Percentiles rank a stretch among this genome's conserved stretches.
Evolutionary conservation across 148 eudicot species (phyloP).

Genomic region (Fagopyrum homotropicum): DNA sequence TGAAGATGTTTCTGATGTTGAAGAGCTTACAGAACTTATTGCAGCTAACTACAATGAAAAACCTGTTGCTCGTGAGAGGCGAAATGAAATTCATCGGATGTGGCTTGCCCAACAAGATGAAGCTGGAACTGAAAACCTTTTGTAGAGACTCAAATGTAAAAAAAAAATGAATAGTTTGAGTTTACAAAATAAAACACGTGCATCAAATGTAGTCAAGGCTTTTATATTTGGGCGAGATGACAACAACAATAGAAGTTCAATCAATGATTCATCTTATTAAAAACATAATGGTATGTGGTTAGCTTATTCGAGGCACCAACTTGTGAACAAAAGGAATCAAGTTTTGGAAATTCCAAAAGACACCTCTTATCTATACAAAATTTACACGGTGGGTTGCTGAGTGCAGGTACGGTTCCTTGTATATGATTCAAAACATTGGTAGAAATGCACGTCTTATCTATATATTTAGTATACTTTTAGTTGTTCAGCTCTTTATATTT

Average conservation of each 20-base stretch:
- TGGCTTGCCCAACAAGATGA: conserved; percentile 97
- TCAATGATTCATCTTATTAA: conserved; percentile 9
- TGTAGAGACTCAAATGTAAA: conserved; percentile 46
- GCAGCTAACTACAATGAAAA: conserved; percentile 62
- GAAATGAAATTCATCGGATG: conserved; percentile 75
- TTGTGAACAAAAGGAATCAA: not conserved
- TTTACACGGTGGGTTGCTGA: conserved; percentile 16
- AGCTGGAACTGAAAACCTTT: conserved; percentile 27
- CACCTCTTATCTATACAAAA: not conserved
- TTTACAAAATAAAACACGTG: conserved; percentile 28
- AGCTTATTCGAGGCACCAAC: not conserved
- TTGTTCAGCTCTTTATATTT: not conserved
- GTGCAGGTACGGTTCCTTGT: conserved; percentile 47
- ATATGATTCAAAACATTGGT: not conserved
- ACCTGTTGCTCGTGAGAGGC: conserved; percentile 52
- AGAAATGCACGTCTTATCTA: not conserved
- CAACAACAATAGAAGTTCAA: conserved; percentile 76
- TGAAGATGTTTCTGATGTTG: conserved; percentile 54
- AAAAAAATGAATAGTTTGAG: conserved; percentile 33
- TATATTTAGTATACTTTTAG: not conserved
- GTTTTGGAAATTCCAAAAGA: no score
- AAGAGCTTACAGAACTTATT: conserved; percentile 66
- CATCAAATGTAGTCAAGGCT: conserved; percentile 42
- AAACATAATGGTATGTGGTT: not conserved
- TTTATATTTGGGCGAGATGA: conserved; percentile 90